Conservation (phyloP, 768 basidiomycete genomes). For the Tylopilus rubrobrunneus region DNA sequence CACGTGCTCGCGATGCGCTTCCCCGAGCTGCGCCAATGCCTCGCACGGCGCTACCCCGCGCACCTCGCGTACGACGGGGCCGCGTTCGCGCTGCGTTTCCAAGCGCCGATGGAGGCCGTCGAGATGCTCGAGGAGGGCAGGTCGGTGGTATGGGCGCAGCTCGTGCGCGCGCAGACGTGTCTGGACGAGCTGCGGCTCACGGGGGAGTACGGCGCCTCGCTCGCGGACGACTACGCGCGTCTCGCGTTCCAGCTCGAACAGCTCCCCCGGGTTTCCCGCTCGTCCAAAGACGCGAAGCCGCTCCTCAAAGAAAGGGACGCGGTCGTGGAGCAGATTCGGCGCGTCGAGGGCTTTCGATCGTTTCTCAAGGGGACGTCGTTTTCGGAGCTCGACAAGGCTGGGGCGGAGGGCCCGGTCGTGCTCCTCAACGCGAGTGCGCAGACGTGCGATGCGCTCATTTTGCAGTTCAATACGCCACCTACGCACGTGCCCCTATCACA, state of each 20-base stretch:
- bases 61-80: slow-evolving; percentile 27
- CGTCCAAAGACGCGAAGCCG: slow-evolving; percentile 15
- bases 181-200: slow-evolving; percentile 25
- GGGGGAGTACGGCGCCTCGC: slow-evolving; percentile 15
- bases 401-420: slow-evolving; percentile 34
- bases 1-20: slow-evolving; percentile 16
- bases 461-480: slow-evolving; percentile 7
- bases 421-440: slow-evolving; percentile 29
- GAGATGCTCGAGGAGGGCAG: slow-evolving; percentile 32
- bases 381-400: slow-evolving; percentile 24
- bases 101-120: slow-evolving; percentile 24
- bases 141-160: slow-evolving; percentile 33
- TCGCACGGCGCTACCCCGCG: slow-evolving; percentile 10
- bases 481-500: slow-evolving; percentile 20
- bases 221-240: slow-evolving; percentile 22
- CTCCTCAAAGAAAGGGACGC: slow-evolving; percentile 26
- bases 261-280: slow-evolving; percentile 4
- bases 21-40: slow-evolving; percentile 13
- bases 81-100: slow-evolving; percentile 23
- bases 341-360: slow-evolving; percentile 28
- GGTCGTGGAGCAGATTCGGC: slow-evolving; percentile 28
- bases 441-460: slow-evolving; percentile 24
- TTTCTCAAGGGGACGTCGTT: slow-evolving; percentile 29
- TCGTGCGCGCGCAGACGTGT: slow-evolving; percentile 22
- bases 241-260: slow-evolving; percentile 15